phyloP scores from a whole-genome alignment of 169 alveolate species.

The Blepharisma undulans region DNA sequence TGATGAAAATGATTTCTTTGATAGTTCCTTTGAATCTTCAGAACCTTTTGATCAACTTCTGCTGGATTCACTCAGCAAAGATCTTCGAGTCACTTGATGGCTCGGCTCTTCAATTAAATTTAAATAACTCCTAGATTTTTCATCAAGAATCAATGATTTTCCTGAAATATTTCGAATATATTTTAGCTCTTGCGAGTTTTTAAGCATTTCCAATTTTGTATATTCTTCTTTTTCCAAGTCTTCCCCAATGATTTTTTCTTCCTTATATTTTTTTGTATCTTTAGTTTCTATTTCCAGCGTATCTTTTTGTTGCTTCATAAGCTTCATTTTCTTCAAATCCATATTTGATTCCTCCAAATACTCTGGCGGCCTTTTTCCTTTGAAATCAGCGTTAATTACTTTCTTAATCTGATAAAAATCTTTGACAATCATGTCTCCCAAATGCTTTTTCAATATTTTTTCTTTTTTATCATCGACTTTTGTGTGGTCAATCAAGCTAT shows the following conservation, averaged over 20 bases:
- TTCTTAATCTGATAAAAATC: neutral
- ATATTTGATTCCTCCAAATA: neutral
- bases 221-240: neutral
- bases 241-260: neutral
- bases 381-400: neutral
- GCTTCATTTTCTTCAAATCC: neutral
- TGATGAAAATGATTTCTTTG: neutral
- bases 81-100: neutral
- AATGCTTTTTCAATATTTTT: neutral
- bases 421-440: slow-evolving; percentile 1
- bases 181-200: neutral
- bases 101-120: neutral
- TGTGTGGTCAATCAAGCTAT: neutral
- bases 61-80: neutral
- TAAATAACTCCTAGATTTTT: neutral
- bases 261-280: neutral
- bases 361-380: neutral
- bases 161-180: neutral
- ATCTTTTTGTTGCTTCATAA: neutral
- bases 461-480: neutral
- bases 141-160: neutral
- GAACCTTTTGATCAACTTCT: neutral
- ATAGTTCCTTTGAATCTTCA: neutral
- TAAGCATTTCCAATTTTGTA: neutral
- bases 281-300: neutral